Evolutionary conservation across 306 rosid species (phyloP).

Genomic region (Ormosia semicastrata): DNA sequence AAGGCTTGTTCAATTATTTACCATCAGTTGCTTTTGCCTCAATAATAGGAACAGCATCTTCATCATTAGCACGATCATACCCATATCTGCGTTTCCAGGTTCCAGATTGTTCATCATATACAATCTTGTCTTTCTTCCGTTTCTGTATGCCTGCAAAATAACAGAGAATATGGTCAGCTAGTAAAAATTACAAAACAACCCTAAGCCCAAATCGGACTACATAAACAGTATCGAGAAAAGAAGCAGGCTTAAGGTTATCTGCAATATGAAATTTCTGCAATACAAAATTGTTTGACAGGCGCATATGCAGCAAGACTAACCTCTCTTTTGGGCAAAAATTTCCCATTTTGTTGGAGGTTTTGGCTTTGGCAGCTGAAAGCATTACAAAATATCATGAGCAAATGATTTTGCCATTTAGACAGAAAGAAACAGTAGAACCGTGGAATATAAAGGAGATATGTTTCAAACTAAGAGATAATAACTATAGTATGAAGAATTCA

Average conservation of each 20-base stretch:
- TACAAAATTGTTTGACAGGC: no score
- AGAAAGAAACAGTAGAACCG: not conserved
- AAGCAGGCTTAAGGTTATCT: not conserved
- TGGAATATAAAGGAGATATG: not conserved
- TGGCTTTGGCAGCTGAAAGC: constrained; percentile 71
- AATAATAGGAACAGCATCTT: constrained; percentile 75
- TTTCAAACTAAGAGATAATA: no score
- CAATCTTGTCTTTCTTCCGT: constrained; percentile 65
- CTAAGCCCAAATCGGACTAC: not conserved
- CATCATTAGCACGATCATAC: constrained; percentile 90
- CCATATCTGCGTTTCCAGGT: constrained; percentile 87
- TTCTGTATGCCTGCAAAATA: constrained; percentile 68
- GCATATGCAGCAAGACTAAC: constrained; percentile 42
- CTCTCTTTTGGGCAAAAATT: constrained; percentile 72
- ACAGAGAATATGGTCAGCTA: not conserved
- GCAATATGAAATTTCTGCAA: constrained; percentile 40
- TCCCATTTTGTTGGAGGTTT: constrained; percentile 96
- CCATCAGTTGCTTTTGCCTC: constrained; percentile 91
- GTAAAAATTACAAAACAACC: not conserved
- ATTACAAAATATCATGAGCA: constrained; percentile 19
- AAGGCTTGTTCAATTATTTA: constrained; percentile 28
- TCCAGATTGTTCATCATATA: constrained; percentile 62
- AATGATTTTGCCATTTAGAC: not conserved
- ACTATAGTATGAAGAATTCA: no score
- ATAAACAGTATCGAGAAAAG: not conserved